Base-by-base conservation (phyloP, 208 protist genomes). In the Leishmania martiniquensis region DNA sequence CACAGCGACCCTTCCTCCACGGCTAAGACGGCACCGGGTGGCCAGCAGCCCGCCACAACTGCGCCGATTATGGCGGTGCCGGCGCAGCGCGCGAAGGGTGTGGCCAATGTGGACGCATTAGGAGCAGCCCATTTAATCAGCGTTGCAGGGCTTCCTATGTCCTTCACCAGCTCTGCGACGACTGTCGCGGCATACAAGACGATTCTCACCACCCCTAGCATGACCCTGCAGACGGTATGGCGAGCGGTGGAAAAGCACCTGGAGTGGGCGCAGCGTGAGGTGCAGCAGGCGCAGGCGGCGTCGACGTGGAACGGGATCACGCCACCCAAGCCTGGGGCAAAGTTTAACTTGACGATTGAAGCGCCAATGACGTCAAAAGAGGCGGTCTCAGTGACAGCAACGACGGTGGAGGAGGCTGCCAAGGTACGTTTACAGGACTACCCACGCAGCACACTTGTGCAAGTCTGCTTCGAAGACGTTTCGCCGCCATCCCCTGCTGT, bases 141-240 rank as follows among this genome's bases (percentile, higher is more conserved):
- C 25, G 39, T 93, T 37, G 75, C 85, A 9, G 86, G 86, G 15
- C 86, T 93, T 63, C 85, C 85, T 5, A 76, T 73, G 44, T 79
- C 66, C 59, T 83, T 83, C 59, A 54, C 79, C 57, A 83, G 55
- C 65, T 25, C 59, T 63, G 49, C 73, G 70, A 45, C 34, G 51
- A 39, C 72, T 51, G 39, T 5, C 39, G 49, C 57, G 37, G 29
- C 49, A 59, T 51, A 82, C 76, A 82, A 84, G 29, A 80, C 80
- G 6, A 75, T 93, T 45, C 34, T 90, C 20, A 93, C 89, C 12
- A 85, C 82, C 4, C 73, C 89, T 20, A 73, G 70, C 55, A 93
- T 93, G 86, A 87, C 81, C 32, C 75, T 90, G 42, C 80, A 80
- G 65, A 93, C 86, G 32, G 77, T 90, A 42, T 93, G 89, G 89